Percentiles rank a stretch among this genome's conserved stretches.
Evolutionary conservation across 2,329 filamentous ascomycete genomes (phyloP).

Genomic region (Pseudocercospora fijiensis): DNA sequence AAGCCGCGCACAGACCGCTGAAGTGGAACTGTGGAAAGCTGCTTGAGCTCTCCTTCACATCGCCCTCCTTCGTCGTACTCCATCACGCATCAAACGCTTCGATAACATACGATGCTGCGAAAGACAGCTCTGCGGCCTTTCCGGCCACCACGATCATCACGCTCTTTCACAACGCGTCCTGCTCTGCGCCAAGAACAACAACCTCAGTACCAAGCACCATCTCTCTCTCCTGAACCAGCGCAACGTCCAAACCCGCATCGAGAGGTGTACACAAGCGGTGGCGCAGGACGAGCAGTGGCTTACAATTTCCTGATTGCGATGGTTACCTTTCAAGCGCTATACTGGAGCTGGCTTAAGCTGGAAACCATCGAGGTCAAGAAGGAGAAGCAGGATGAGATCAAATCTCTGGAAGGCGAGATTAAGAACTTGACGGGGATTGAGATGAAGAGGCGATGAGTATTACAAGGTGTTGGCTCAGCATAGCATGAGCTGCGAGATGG

Average conservation of each 20-base stretch:
- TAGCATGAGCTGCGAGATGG: neutral
- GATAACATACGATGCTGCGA: conserved; percentile 7
- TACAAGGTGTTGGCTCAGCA: neutral
- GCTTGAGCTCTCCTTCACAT: neutral
- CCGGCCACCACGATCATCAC: neutral
- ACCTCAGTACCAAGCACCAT: conserved; percentile 28
- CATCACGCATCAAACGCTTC: neutral
- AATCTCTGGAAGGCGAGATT: conserved; percentile 28
- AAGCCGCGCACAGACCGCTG: too few relatives aligned
- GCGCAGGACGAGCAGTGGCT: conserved; percentile 68
- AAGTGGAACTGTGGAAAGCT: too few relatives aligned
- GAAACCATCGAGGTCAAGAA: conserved; percentile 68
- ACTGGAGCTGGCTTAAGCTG: conserved; percentile 72
- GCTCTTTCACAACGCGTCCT: conserved; percentile 1
- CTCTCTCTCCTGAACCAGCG: conserved; percentile 10
- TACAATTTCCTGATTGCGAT: conserved; percentile 74
- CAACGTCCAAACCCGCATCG: conserved; percentile 37
- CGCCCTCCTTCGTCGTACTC: neutral
- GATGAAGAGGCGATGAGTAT: conserved; percentile 4
- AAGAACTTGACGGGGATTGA: conserved; percentile 25
- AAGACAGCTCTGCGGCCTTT: neutral
- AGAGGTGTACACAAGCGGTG: conserved; percentile 64
- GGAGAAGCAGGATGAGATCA: conserved; percentile 50
- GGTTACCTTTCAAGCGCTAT: conserved; percentile 74
- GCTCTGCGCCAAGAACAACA: conserved; percentile 10